These are phyloP conservation scores for Hypomyces perniciosus DNA, from an alignment of 2,329 filamentous ascomycete species.

Conservation along the genomic window DNA sequence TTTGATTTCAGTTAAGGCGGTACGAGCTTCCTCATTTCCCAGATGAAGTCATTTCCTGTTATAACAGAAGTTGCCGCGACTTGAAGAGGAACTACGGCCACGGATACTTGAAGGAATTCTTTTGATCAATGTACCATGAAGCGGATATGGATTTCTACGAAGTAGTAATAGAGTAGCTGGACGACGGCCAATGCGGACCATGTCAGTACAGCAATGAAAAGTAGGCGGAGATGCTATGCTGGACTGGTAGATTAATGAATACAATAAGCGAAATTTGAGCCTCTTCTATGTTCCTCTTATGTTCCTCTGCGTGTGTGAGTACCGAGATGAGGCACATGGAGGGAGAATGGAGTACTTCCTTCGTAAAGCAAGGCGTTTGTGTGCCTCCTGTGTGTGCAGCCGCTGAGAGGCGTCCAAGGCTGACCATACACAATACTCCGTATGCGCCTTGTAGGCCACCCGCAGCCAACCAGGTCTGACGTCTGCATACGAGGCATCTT, in stretches of 20 bases:
- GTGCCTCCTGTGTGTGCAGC: no score
- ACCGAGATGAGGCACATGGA: no score
- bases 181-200: neutral
- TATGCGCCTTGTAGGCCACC: no score
- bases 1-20: neutral
- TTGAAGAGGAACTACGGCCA: neutral
- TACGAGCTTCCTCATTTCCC: neutral
- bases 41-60: constrained; percentile 1
- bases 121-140: constrained; percentile 10
- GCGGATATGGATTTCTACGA: neutral
- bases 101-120: neutral
- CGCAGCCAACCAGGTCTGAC: no score
- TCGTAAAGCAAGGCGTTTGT: no score
- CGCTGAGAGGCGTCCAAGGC: no score
- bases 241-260: neutral
- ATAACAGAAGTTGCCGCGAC: constrained; percentile 2
- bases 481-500: no score
- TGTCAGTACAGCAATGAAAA: neutral
- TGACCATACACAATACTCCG: no score
- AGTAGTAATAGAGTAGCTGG: neutral
- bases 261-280: neutral
- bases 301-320: no score
- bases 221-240: neutral
- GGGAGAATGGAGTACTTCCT: no score
- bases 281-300: no score